Evolutionary conservation across 129 eudicot species (phyloP), one percentile per base, ranked within the genome.

Genomic region (Scalesia atractyloides): DNA sequence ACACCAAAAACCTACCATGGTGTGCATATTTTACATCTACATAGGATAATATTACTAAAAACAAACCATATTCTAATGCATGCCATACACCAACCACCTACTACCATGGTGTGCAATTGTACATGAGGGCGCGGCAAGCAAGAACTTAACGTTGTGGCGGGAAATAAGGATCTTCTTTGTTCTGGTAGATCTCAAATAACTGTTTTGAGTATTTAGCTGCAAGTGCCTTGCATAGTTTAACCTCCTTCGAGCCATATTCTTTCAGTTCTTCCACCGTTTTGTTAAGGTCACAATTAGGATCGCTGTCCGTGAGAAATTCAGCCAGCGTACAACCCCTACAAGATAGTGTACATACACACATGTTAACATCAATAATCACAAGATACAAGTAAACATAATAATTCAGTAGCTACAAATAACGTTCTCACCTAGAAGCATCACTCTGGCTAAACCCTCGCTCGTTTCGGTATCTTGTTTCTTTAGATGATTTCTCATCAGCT

Each of bases 121-220:
- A 69, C 61, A 7, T 30, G 61, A 68, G 24, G 60, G 30, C 26
- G 61, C 48, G 17, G 61, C 48, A 33, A 44, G 34, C 60, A 26
- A 16, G 52, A 60, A n/a, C 62, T 47, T 33, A 57, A 47, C 63
- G 50, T 56, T 59, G 9, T 39, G 88, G 85, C 54, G 43, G 69
- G 74, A 86, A 88, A 82, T 73, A 73, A 0, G 87, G 89, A 74
- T 88, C 96, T 76, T 88, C 88, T 58, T 79, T 76, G 66, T 78
- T 92, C 82, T 74, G 15, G 83, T 89, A 89, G 76, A 89, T 86
- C 22, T 19, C n/a, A 69, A 92, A 89, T 47, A 92, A 79, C 78
- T 92, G 97, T 70, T 85, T 85, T 18, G 94, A 83, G 78, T 92
- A 92, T 68, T 48, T 82, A 7, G 66, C 44, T 18, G 97, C 97